These are phyloP conservation scores for Cryptosporidium sp. DNA, from an alignment of 169 alveolate genomes.

Conservation along the genomic window DNA sequence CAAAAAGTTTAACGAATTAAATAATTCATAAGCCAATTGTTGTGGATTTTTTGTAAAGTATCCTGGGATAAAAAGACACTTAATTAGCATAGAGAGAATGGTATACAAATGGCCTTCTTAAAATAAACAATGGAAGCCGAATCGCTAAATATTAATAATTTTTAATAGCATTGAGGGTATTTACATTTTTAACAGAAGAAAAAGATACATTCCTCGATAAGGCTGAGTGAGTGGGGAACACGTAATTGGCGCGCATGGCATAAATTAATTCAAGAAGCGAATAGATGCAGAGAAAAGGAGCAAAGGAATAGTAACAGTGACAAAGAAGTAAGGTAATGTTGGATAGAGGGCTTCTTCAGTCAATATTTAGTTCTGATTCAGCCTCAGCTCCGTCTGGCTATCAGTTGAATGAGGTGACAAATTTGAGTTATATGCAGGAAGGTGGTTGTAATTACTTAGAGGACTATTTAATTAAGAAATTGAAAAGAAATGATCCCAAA, in stretches of 20 bases:
- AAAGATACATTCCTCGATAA: neutral
- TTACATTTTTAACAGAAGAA: neutral
- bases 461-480: conserved; percentile 45
- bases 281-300: too few relatives aligned
- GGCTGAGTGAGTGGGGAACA: neutral
- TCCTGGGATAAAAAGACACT: neutral
- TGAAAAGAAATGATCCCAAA: conserved; percentile 50
- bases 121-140: neutral
- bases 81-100: neutral
- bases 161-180: neutral
- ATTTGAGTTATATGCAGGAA: conserved; percentile 31
- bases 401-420: conserved; percentile 41
- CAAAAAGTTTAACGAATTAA: neutral
- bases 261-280: neutral
- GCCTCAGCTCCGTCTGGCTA: conserved; percentile 70
- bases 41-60: neutral
- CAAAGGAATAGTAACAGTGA: neutral
- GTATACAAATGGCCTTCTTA: too few relatives aligned
- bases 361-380: conserved; percentile 47
- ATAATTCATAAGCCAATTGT: neutral
- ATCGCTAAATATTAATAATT: neutral
- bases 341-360: conserved; percentile 65
- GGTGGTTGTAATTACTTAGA: conserved; percentile 34
- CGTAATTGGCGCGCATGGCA: neutral
- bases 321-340: conserved; percentile 4